These are phyloP conservation scores for Petunia hybrid DNA, from an alignment of 305 asterid genomes.

Conservation along the genomic window DNA sequence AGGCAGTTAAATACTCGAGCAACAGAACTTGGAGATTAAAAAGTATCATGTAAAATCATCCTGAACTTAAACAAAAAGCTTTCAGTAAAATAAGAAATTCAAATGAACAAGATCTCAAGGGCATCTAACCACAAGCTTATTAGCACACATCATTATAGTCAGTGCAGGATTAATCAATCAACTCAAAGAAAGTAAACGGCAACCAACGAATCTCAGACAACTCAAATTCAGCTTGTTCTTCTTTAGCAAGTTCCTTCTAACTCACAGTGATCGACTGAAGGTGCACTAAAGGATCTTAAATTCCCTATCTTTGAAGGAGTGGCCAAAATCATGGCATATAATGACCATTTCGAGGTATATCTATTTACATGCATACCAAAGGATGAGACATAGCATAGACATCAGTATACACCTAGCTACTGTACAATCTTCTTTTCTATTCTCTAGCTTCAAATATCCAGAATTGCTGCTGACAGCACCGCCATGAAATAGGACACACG, in stretches of 20 bases:
- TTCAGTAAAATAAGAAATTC: constrained; percentile 24
- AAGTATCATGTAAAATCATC: not conserved
- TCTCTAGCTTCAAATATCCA: not conserved
- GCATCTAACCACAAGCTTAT: not conserved
- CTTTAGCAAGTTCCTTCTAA: constrained; percentile 20
- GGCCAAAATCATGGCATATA: not conserved
- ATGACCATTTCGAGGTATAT: constrained; percentile 3
- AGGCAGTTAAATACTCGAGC: constrained; percentile 13
- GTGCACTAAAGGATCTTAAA: not conserved
- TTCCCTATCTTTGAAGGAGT: not conserved
- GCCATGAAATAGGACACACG: not conserved
- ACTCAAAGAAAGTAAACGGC: constrained; percentile 11
- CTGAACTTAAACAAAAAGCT: not conserved
- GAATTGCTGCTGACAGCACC: constrained; percentile 10
- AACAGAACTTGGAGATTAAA: constrained; percentile 6
- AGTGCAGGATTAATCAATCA: too few relatives aligned
- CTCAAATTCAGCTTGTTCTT: not conserved
- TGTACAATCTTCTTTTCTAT: not conserved
- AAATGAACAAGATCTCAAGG: not conserved
- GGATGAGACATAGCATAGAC: constrained; percentile 24
- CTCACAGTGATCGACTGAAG: constrained; percentile 8
- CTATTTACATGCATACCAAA: not conserved
- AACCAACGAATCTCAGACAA: not conserved
- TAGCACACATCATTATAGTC: too few relatives aligned
- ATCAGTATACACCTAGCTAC: not conserved